Percentiles rank a stretch among this genome's conserved stretches.
phyloP scores from a whole-genome alignment of 805 yeast genomes.

The Cyberlindnera meyerae region DNA sequence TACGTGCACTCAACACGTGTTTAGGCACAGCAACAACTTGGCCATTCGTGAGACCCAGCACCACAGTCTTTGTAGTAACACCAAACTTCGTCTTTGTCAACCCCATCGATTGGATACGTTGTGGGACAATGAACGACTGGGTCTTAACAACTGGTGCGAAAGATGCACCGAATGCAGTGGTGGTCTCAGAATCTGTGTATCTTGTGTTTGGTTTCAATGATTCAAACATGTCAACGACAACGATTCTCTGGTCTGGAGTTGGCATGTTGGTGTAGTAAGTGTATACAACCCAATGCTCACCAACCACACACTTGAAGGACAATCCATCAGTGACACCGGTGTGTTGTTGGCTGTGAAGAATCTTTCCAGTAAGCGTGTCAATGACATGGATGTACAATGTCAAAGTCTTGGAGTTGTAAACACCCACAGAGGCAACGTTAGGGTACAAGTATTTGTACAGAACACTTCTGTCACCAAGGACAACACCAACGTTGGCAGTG shows the following conservation, averaged over 20 bases:
- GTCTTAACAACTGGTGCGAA: constrained; percentile 43
- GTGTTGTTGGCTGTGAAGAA: constrained; percentile 42
- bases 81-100: constrained; percentile 59
- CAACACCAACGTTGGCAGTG: constrained; percentile 60
- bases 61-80: constrained; percentile 60
- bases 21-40: constrained; percentile 70
- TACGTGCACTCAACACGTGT: constrained; percentile 58
- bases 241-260: constrained; percentile 50
- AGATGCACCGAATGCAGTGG: constrained; percentile 32
- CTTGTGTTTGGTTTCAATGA: constrained; percentile 49
- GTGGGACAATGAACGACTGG: constrained; percentile 62
- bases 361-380: constrained; percentile 67
- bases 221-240: constrained; percentile 76
- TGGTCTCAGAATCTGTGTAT: constrained; percentile 21
- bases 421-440: constrained; percentile 50
- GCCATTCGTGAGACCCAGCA: constrained; percentile 56
- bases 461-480: constrained; percentile 65
- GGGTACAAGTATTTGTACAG: constrained; percentile 83
- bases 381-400: constrained; percentile 47
- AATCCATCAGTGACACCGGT: constrained; percentile 37
- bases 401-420: constrained; percentile 29
- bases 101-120: constrained; percentile 45
- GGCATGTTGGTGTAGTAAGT: constrained; percentile 52
- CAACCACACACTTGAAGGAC: constrained; percentile 51
- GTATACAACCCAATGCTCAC: constrained; percentile 81